Conservation (phyloP, 2,329 filamentous ascomycete species). For the Mariannaea sp. region DNA sequence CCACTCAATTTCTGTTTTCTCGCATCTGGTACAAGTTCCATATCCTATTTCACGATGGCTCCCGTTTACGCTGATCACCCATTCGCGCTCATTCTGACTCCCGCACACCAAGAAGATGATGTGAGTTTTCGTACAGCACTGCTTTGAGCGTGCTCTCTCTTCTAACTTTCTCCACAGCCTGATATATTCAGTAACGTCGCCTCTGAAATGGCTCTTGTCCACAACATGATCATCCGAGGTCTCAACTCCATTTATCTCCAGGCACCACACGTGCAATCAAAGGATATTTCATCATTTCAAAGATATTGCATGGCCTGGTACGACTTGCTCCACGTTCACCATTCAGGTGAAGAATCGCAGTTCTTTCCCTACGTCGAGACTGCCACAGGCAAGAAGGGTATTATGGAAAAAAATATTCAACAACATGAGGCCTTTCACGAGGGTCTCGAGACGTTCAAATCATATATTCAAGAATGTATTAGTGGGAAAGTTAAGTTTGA, state of each 20-base stretch:
- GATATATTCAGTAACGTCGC: constrained; percentile 38
- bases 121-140: not conserved
- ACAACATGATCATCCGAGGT: constrained; percentile 42
- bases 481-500: constrained; percentile 1
- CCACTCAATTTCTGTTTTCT: too few relatives aligned
- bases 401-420: constrained; percentile 45
- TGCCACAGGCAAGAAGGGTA: constrained; percentile 37
- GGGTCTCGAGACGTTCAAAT: constrained; percentile 33
- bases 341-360: constrained; percentile 43
- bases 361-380: constrained; percentile 44
- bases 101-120: not conserved
- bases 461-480: not conserved
- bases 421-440: constrained; percentile 45
- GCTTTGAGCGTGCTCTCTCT: not conserved
- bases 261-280: constrained; percentile 39
- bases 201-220: constrained; percentile 40
- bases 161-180: constrained; percentile 28
- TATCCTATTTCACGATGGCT: too few relatives aligned
- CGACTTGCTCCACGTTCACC: constrained; percentile 41
- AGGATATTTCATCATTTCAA: constrained; percentile 37
- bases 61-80: constrained; percentile 13
- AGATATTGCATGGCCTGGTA: constrained; percentile 39
- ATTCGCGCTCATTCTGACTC: constrained; percentile 11
- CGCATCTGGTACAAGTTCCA: too few relatives aligned
- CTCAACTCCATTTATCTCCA: constrained; percentile 45